Evolutionary conservation across 768 basidiomycete genomes (phyloP), one percentile per base, ranked within the genome.

Genomic region (Boletus barrowsii): DNA sequence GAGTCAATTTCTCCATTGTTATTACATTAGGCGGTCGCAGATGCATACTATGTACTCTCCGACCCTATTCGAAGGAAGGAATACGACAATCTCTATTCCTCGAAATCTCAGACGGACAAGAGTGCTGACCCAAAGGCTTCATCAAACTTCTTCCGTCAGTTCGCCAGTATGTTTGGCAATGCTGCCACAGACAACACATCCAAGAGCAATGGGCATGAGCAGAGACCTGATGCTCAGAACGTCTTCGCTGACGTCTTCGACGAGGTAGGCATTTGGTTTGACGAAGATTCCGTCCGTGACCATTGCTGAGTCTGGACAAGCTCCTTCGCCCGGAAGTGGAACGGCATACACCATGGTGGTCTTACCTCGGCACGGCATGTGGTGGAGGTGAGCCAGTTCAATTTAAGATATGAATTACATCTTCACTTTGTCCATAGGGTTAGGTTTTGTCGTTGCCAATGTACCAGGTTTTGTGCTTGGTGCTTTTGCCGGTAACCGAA

Each of bases 171-270:
- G 79, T 94, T 94, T 72, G 76, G 76, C 20, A 68, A 74, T 13
- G 72, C 72, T 24, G 54, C 68, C 10, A 54, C 67, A 18, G 65
- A 48, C 20, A 58, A 67, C 1, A 62, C 68, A 13, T 41, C 72
- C 33, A 66, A 72, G 46, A 66, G 73, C 40, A 64, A 67, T 22
- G 66, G 57, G 47, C 73, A 72, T 41, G 66, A 59, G 51, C 74
- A 74, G 43, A 78, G 84, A 55, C 92, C 93, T 30, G 77, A 94
- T 65, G 81, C 93, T 13, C 84, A 94, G 45, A 77, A 82, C 39
- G 83, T 94, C 9, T 97, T 96, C 66, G 85, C 87, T 3, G 87
- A 95, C 65, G 93, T 90, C 5, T 96, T 96, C 59, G 93, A 95
- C 57, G 93, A 96, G 76, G 93, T 90, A 57, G 43, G 78, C 15